These are phyloP conservation scores for Salvia splendens DNA, from an alignment of 257 asterid species.

Conservation along the genomic window DNA sequence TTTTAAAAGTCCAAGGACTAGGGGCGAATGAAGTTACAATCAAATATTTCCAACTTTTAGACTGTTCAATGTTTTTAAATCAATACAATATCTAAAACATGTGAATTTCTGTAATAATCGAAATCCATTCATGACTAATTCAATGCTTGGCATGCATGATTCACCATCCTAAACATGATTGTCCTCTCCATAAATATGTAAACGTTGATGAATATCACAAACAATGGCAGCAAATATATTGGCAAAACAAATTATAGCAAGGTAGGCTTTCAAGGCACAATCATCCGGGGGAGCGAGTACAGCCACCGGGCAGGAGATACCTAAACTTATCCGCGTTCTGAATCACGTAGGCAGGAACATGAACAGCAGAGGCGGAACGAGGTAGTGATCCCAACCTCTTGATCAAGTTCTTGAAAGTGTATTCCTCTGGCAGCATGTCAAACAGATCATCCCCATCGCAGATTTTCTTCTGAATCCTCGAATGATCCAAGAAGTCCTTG, in stretches of 20 bases:
- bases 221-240: neutral
- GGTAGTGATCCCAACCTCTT: constrained; percentile 87
- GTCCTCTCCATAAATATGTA: too few species aligned
- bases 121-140: too few species aligned
- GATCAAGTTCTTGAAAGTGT: constrained; percentile 72
- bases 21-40: too few species aligned
- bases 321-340: constrained; percentile 68
- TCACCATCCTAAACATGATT: too few species aligned
- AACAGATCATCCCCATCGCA: constrained; percentile 79
- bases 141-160: too few species aligned
- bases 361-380: constrained; percentile 76
- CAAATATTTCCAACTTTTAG: too few species aligned
- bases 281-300: constrained; percentile 45
- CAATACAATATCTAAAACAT: too few species aligned
- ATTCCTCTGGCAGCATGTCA: constrained; percentile 96
- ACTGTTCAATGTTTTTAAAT: too few species aligned
- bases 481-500: constrained; percentile 44
- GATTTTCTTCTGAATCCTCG: constrained; percentile 71
- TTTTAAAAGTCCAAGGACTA: too few species aligned
- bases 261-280: neutral
- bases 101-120: too few species aligned
- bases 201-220: too few species aligned
- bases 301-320: constrained; percentile 92
- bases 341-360: constrained; percentile 73
- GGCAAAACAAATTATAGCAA: neutral